Conservation (phyloP, 139 green algal species). For the Yamagishiella unicocca region DNA sequence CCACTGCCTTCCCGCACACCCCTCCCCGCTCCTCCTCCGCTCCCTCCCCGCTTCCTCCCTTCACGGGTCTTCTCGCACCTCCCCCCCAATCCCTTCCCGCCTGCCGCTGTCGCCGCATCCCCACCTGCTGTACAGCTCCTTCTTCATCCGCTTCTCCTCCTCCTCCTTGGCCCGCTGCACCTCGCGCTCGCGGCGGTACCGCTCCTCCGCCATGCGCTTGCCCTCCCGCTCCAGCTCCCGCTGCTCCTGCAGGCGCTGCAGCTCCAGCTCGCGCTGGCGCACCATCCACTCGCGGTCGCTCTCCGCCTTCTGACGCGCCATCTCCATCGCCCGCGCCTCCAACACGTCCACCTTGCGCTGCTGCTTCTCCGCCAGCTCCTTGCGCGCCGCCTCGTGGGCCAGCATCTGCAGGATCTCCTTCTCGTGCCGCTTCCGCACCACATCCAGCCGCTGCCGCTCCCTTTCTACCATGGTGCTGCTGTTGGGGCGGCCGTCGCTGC, state of each 20-base stretch:
- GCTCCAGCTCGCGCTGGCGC: conserved; percentile 80
- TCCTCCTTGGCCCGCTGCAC: conserved; percentile 58
- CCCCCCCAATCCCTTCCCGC: neutral
- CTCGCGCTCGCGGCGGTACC: conserved; percentile 59
- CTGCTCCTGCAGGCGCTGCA: conserved; percentile 63
- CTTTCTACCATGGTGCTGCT: conserved; percentile 75
- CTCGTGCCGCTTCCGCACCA: conserved; percentile 85
- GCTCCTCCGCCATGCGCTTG: conserved; percentile 58
- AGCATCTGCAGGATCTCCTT: conserved; percentile 79
- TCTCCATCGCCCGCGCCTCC: conserved; percentile 72
- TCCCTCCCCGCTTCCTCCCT: neutral
- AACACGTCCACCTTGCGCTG: conserved; percentile 71
- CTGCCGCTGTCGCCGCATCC: neutral
- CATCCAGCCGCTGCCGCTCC: conserved; percentile 86
- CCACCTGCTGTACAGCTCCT: conserved; percentile 69
- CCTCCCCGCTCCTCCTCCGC: neutral
- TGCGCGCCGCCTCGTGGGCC: conserved; percentile 77
- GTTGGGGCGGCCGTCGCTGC: neutral
- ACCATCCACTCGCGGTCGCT: conserved; percentile 76
- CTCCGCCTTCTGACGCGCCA: conserved; percentile 67
- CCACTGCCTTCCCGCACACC: neutral
- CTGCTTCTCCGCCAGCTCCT: conserved; percentile 78
- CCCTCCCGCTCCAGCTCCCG: conserved; percentile 42
- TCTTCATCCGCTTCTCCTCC: conserved; percentile 67
- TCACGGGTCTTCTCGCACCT: too few species aligned